phyloP scores from a whole-genome alignment of 805 yeast genomes.

The Maudiozyma bulderi region DNA sequence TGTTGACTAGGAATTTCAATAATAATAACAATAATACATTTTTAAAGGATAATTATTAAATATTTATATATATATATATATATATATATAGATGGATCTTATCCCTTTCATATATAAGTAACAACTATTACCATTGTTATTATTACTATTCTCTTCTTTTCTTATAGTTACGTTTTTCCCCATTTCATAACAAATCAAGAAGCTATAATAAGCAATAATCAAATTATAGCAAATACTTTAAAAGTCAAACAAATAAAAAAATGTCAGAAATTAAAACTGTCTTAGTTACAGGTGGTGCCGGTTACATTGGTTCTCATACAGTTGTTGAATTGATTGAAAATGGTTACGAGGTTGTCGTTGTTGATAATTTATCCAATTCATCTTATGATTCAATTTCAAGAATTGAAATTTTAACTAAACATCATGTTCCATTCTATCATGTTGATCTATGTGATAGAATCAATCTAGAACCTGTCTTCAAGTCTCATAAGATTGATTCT shows the following conservation, averaged over 20 bases:
- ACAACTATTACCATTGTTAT: not conserved
- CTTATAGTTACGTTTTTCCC: not conserved
- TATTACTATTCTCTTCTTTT: not conserved
- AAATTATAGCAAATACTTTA: not conserved
- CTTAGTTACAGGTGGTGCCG: constrained; percentile 79
- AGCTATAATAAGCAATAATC: not conserved
- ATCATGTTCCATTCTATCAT: constrained; percentile 44
- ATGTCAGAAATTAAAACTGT: constrained; percentile 30
- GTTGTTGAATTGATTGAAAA: constrained; percentile 51
- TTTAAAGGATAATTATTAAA: no score
- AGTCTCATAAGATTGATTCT: constrained; percentile 39
- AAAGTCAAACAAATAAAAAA: not conserved
- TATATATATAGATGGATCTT: not conserved
- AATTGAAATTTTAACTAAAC: constrained; percentile 42
- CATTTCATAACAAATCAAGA: not conserved
- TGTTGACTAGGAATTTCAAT: not conserved
- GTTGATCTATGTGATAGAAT: constrained; percentile 49
- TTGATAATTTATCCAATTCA: constrained; percentile 62
- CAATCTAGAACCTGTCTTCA: constrained; percentile 39
- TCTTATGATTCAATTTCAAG: constrained; percentile 56
- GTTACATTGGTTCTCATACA: constrained; percentile 79
- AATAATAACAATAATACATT: no score
- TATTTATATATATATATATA: not conserved
- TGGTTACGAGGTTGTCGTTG: constrained; percentile 62
- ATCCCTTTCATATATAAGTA: no score